These are phyloP conservation scores for Botrytis pseudocinerea DNA, from an alignment of 2,329 filamentous ascomycete species.

Conservation along the genomic window DNA sequence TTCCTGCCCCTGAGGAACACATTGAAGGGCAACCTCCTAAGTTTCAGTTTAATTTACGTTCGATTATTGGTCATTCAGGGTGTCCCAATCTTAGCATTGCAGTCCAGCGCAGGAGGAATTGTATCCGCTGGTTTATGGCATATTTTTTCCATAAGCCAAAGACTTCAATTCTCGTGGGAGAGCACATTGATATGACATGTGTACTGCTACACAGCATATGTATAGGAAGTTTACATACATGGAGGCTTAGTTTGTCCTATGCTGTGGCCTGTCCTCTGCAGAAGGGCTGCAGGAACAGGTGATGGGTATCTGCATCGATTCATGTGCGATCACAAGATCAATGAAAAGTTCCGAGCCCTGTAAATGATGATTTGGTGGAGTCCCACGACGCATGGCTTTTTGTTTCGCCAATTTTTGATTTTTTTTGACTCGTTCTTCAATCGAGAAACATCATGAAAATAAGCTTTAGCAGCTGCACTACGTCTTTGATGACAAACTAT, in stretches of 20 bases:
- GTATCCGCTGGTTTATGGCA: background rate
- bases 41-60: background rate
- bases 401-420: background rate
- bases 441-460: background rate
- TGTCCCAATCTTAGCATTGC: background rate
- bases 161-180: background rate
- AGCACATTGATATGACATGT: background rate
- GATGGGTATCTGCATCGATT: background rate
- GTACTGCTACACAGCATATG: conserved; percentile 3
- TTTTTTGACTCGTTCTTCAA: background rate
- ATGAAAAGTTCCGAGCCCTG: background rate
- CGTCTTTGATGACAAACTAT: background rate
- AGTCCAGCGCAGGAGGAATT: background rate
- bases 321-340: background rate
- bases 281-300: background rate
- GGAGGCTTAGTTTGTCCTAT: background rate
- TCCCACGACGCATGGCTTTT: background rate
- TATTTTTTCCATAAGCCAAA: background rate
- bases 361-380: background rate
- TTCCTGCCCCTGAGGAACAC: background rate
- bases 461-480: background rate
- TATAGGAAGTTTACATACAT: background rate
- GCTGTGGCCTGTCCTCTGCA: background rate
- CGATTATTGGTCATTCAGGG: background rate
- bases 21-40: background rate